phyloP scores from a whole-genome alignment of 768 basidiomycete genomes.

The Tulasnella sp. region DNA sequence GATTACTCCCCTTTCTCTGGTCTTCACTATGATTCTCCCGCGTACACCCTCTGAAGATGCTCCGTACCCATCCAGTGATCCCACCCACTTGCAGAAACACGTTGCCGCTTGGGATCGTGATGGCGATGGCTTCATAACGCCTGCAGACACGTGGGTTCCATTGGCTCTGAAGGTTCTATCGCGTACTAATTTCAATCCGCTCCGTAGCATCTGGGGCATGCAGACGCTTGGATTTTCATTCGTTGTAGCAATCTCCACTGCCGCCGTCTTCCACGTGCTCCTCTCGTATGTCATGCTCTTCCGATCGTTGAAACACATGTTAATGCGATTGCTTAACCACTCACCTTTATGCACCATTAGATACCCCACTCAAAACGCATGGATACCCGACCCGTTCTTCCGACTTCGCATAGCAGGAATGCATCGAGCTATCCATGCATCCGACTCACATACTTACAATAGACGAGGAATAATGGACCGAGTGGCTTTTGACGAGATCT shows the following conservation, averaged over 20 bases:
- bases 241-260: neutral
- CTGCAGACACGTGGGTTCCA: neutral
- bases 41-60: neutral
- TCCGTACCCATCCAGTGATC: neutral
- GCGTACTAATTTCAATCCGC: neutral
- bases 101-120: neutral
- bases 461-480: neutral
- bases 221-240: neutral
- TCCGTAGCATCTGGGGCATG: neutral
- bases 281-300: neutral
- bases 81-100: slow-evolving; percentile 1
- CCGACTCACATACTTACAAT: neutral
- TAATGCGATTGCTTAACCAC: neutral
- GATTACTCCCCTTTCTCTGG: neutral
- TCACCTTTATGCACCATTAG: neutral
- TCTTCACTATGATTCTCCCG: neutral
- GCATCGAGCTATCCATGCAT: slow-evolving; percentile 1
- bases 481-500: neutral
- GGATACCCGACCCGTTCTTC: slow-evolving; percentile 10
- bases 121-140: slow-evolving; percentile 6
- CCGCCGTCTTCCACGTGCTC: neutral
- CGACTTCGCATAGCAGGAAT: neutral
- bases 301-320: neutral
- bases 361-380: neutral
- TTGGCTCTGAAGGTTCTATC: neutral